phyloP scores from a whole-genome alignment of 2,329 filamentous ascomycete species.

The Pseudogymnoascus pannorum region DNA sequence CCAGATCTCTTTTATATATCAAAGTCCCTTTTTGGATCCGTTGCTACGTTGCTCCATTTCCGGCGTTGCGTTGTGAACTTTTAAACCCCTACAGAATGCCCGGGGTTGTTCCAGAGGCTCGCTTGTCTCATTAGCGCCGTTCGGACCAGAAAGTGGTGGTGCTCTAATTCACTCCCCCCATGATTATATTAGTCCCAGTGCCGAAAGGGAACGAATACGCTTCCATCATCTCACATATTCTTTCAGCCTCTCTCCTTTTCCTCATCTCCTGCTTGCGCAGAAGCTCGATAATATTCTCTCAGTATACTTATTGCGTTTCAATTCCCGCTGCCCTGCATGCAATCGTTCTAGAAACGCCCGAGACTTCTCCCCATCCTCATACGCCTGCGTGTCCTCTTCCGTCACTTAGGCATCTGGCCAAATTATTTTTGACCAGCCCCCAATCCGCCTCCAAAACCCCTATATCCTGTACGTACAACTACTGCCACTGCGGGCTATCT shows the following conservation, averaged over 20 bases:
- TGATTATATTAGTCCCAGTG: constrained; percentile 3
- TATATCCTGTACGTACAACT: constrained; percentile 2
- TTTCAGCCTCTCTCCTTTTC: constrained; percentile 8
- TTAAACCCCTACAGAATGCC: constrained; percentile 7
- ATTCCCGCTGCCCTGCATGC: constrained; percentile 9
- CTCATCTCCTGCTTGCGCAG: constrained; percentile 3
- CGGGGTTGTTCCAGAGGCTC: constrained; percentile 8
- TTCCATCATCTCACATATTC: constrained; percentile 7
- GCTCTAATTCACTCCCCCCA: constrained; percentile 6
- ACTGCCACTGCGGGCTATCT: neutral
- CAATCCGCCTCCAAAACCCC: constrained; percentile 4
- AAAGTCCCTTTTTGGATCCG: neutral
- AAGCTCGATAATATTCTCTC: constrained; percentile 3
- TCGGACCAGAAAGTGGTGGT: constrained; percentile 6
- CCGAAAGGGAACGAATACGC: constrained; percentile 7
- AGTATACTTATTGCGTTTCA: constrained; percentile 4
- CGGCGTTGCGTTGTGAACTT: neutral
- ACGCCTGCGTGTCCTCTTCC: constrained; percentile 8
- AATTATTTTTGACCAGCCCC: constrained; percentile 4
- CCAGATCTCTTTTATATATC: neutral
- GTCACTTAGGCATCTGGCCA: constrained; percentile 6
- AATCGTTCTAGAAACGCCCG: constrained; percentile 7
- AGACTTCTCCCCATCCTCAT: constrained; percentile 3
- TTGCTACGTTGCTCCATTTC: constrained; percentile 1
- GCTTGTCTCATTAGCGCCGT: constrained; percentile 4